Evolutionary conservation across 2,329 filamentous ascomycete genomes (phyloP).

Genomic region (Colletotrichum chlorophyti): DNA sequence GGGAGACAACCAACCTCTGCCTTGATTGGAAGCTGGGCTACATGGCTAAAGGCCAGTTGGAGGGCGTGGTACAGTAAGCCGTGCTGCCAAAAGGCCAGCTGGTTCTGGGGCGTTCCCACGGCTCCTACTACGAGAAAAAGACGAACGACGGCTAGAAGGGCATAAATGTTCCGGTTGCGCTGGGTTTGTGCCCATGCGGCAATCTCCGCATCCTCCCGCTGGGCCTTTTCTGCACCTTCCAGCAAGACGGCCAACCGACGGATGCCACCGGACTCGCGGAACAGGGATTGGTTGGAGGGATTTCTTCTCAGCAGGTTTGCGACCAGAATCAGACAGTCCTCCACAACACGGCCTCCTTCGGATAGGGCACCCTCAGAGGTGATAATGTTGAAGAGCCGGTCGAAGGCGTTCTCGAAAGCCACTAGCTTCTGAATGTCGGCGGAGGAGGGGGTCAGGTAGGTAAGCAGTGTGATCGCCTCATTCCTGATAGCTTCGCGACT

Average conservation of each 20-base stretch:
- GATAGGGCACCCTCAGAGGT: conserved; percentile 80
- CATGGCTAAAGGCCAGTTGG: conserved; percentile 79
- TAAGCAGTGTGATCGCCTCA: conserved; percentile 85
- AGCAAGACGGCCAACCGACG: conserved; percentile 75
- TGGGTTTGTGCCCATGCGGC: conserved; percentile 79
- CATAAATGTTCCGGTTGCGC: conserved; percentile 90
- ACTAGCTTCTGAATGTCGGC: conserved; percentile 93
- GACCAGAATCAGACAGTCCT: conserved; percentile 90
- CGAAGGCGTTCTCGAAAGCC: conserved; percentile 93
- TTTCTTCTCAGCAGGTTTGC: conserved; percentile 90
- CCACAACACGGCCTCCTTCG: conserved; percentile 85
- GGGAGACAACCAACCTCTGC: conserved; percentile 67
- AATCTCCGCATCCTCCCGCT: conserved; percentile 63
- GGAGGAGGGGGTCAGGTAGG: conserved; percentile 85
- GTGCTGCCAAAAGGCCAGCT: conserved; percentile 83
- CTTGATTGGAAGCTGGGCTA: conserved; percentile 77
- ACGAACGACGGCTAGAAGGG: conserved; percentile 83
- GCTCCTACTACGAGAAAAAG: conserved; percentile 87
- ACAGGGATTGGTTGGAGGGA: conserved; percentile 89
- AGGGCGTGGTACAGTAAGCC: conserved; percentile 81
- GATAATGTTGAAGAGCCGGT: conserved; percentile 83
- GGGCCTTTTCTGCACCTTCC: conserved; percentile 60
- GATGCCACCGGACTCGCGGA: conserved; percentile 88
- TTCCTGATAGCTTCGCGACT: conserved; percentile 85
- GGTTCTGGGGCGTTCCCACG: conserved; percentile 81